A percentile compares a stretch with the other conserved stretches of the same genome.
These are phyloP conservation scores for Thalassiosira hispida DNA, from an alignment of 352 stramenopile species.

Conservation along the genomic window DNA sequence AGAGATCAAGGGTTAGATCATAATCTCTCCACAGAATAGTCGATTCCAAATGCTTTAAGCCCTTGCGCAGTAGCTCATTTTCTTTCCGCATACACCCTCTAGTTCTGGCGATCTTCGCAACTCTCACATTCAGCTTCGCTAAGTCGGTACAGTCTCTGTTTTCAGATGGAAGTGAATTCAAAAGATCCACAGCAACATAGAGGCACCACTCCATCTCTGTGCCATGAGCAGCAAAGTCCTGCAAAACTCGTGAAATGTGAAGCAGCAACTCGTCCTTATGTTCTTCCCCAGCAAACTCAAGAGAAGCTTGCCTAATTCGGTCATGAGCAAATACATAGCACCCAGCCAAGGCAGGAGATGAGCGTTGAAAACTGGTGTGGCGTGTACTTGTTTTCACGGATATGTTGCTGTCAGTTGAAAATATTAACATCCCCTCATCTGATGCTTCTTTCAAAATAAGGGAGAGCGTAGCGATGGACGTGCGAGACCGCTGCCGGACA, in stretches of 20 bases:
- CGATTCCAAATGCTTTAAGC: slow-evolving; percentile 10
- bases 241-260: slow-evolving; percentile 23
- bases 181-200: slow-evolving; percentile 37
- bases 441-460: slow-evolving; percentile 20
- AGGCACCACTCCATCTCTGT: slow-evolving; percentile 22
- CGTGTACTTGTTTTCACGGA: too few relatives aligned
- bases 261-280: slow-evolving; percentile 1
- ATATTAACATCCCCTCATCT: background rate
- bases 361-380: too few relatives aligned
- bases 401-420: slow-evolving; percentile 16
- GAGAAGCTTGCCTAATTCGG: background rate
- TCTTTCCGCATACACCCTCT: slow-evolving; percentile 21
- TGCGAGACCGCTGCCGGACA: too few relatives aligned
- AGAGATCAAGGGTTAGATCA: slow-evolving; percentile 13
- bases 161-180: slow-evolving; percentile 22
- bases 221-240: background rate
- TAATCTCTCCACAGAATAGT: slow-evolving; percentile 18
- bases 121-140: slow-evolving; percentile 28
- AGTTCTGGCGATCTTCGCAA: slow-evolving; percentile 23
- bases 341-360: too few relatives aligned
- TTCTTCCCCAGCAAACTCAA: background rate
- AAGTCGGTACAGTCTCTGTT: slow-evolving; percentile 6
- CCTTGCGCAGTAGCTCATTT: slow-evolving; percentile 26
- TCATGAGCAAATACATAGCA: slow-evolving; percentile 10
- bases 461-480: too few relatives aligned